These are phyloP conservation scores for Gentiana dahurica DNA, from an alignment of 257 asterid genomes.

Conservation along the genomic window DNA sequence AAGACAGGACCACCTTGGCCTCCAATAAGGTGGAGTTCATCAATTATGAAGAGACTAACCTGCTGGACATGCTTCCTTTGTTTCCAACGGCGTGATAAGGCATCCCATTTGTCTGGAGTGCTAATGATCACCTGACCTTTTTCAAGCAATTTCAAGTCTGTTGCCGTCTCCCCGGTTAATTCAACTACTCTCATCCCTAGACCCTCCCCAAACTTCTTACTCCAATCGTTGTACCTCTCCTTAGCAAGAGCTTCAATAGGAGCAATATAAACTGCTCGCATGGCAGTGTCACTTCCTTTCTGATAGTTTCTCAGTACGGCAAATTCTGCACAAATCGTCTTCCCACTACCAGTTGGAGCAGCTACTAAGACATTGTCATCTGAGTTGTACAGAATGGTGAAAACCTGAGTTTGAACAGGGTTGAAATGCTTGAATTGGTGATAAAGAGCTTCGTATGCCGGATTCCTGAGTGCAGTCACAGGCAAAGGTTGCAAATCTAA, in stretches of 20 bases:
- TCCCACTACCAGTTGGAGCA: conserved; percentile 43
- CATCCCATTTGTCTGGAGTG: conserved; percentile 42
- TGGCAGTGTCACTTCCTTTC: conserved; percentile 19
- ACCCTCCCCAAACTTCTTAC: conserved; percentile 26
- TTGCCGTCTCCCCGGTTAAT: conserved; percentile 31
- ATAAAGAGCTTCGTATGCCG: conserved; percentile 27
- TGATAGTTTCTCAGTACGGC: conserved; percentile 32
- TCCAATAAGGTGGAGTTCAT: conserved; percentile 36
- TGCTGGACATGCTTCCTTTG: conserved; percentile 30
- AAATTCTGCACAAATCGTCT: conserved; percentile 36
- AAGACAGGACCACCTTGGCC: conserved; percentile 31
- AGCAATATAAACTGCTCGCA: conserved; percentile 38
- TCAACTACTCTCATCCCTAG: conserved; percentile 35
- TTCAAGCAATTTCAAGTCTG: conserved; percentile 28
- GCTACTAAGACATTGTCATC: conserved; percentile 38
- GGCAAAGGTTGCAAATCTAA: conserved; percentile 39
- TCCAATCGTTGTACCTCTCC: conserved; percentile 29
- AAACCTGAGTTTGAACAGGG: conserved; percentile 41
- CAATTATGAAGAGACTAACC: conserved; percentile 32
- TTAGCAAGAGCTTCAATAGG: conserved; percentile 37
- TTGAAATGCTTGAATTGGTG: conserved; percentile 32
- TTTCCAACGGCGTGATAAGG: conserved; percentile 36
- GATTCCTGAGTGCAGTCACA: conserved; percentile 30
- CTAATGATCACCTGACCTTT: conserved; percentile 29
- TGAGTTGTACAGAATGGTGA: conserved; percentile 30